Conservation (phyloP, 345 rosid genomes). For the Dipteronia dyeriana region DNA sequence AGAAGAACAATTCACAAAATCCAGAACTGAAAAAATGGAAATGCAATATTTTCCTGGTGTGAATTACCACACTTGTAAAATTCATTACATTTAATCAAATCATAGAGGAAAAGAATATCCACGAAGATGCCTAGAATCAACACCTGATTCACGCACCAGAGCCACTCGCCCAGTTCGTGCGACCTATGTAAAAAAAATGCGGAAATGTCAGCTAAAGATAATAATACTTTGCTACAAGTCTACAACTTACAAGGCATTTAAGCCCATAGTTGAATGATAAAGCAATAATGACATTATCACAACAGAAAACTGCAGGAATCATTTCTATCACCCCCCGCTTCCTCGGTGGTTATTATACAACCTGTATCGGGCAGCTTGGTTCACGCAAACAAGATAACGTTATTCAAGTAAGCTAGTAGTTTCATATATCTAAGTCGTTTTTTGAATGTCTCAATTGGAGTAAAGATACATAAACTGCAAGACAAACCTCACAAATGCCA, state of each 20-base stretch:
- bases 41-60: background rate
- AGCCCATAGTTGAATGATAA: too few species aligned
- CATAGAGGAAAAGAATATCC: slow-evolving; percentile 79
- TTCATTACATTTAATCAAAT: background rate
- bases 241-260: background rate
- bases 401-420: background rate
- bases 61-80: background rate
- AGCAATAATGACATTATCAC: background rate
- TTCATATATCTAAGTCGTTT: background rate
- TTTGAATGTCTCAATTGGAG: background rate
- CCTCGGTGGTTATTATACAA: too few species aligned
- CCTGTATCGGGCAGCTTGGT: background rate
- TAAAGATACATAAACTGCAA: slow-evolving; percentile 2
- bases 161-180: slow-evolving; percentile 96
- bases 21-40: background rate
- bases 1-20: background rate
- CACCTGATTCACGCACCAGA: slow-evolving; percentile 83
- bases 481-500: slow-evolving; percentile 92
- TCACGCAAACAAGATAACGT: background rate
- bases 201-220: background rate
- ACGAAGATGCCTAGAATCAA: slow-evolving; percentile 81
- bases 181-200: slow-evolving; percentile 45
- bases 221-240: too few species aligned
- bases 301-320: background rate
- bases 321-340: background rate